Base-by-base conservation (phyloP, 2,329 filamentous ascomycete genomes). In the Bipolaris oryzae region DNA sequence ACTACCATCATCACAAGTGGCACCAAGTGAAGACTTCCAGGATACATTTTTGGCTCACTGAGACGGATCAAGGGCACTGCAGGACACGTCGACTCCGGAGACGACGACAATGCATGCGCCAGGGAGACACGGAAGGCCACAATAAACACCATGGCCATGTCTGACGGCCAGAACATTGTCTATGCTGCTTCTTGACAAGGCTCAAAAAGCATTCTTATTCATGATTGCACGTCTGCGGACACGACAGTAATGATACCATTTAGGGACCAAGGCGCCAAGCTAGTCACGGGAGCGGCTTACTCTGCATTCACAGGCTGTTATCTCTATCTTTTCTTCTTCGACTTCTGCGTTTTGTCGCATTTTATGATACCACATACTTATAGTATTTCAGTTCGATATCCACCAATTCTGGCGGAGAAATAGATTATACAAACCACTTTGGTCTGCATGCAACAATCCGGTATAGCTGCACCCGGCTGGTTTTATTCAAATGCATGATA, bases 1-100 rank as follows among this genome's bases (percentile, higher is more conserved):
- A 74, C 68, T 1, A 75, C 73, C 5, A 75, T 71, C 1, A 77
- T 76, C 25, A 69, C 73, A 7, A 76, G 74, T 58, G 55, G 53
- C 7, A 55, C 53, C 53, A 62, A 60, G 45, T 67, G 60, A 56
- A 53, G 23, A 15, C 13, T 13, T 15, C 5, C 2, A 23, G 28
- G 1, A 6, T 39, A 53, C 23, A 6, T 13, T 25, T 25, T 28
- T 38, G 4, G 31, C 39, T 13, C 15, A 13, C 18, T 38, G 25
- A 28, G 34, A 44, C 25, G 21, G 10, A 53, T 16, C 33, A 35
- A 41, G 35, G 38, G 44, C 35, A 38, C 33, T 15, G 44, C 38
- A 49, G 50, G 38, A 21, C 44, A 33, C 28, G 28, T 37, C 49
- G 43, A 37, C 37, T 47, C 43, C 37, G 18, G 44, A 57, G 54